phyloP scores from a whole-genome alignment of 2,329 filamentous ascomycete genomes.

The Pseudogymnoascus sp. region DNA sequence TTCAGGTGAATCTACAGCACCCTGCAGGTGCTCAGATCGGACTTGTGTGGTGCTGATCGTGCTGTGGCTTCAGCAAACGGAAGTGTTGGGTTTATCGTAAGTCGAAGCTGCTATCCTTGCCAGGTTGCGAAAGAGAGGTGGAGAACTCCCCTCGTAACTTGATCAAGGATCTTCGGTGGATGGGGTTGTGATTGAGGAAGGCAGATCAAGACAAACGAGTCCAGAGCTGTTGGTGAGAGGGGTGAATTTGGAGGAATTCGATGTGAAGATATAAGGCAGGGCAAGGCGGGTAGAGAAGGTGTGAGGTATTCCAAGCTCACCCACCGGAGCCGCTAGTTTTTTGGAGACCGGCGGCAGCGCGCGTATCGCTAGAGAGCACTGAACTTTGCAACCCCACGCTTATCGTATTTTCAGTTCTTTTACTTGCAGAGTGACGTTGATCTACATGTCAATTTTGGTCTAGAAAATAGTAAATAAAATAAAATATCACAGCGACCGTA shows the following conservation, averaged over 20 bases:
- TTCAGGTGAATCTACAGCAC: slow-evolving; percentile 1
- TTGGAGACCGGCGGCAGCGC: slow-evolving; percentile 4
- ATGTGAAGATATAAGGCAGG: not conserved
- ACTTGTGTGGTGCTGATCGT: not conserved
- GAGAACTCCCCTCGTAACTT: slow-evolving; percentile 27
- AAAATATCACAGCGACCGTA: not conserved
- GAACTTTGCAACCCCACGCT: slow-evolving; percentile 6
- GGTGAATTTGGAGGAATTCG: not conserved
- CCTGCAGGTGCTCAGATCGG: not conserved
- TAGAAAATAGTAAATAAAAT: not conserved
- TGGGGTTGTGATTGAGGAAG: not conserved
- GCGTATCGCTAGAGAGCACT: slow-evolving; percentile 6
- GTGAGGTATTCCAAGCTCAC: slow-evolving; percentile 9
- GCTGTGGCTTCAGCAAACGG: slow-evolving; percentile 8
- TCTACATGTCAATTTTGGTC: not conserved
- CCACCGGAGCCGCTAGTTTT: slow-evolving; percentile 5
- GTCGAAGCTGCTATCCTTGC: not conserved
- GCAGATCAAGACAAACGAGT: not conserved
- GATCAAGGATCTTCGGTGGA: slow-evolving; percentile 14
- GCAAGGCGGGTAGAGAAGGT: not conserved
- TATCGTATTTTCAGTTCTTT: slow-evolving; percentile 1
- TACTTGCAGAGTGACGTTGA: not conserved
- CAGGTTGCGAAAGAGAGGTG: slow-evolving; percentile 21
- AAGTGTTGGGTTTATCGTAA: slow-evolving; percentile 8
- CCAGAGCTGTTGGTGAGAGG: not conserved